A percentile compares a stretch with the other conserved stretches of the same genome.
Evolutionary conservation across 2,329 filamentous ascomycete species (phyloP).

Genomic region (Ceratocystis alfenasii): DNA sequence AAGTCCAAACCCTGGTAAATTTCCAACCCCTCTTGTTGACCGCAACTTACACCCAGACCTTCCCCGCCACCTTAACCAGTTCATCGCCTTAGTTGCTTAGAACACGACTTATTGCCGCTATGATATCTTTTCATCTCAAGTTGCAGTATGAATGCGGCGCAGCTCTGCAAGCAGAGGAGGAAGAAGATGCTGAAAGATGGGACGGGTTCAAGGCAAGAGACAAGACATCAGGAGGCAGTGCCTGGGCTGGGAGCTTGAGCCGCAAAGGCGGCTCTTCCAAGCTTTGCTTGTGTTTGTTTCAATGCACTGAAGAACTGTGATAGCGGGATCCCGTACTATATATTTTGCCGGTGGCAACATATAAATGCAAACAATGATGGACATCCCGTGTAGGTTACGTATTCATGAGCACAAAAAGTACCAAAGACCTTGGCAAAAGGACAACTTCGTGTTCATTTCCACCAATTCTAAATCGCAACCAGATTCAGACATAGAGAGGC

Average conservation of each 20-base stretch:
- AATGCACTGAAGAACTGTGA: background rate
- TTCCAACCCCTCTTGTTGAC: background rate
- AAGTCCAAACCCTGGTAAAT: background rate
- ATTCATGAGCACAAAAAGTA: background rate
- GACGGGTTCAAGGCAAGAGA: background rate
- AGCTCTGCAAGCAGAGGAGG: background rate
- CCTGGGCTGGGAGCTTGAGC: background rate
- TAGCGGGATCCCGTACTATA: no score
- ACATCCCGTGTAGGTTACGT: background rate
- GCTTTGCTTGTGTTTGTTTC: background rate
- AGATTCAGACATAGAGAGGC: background rate
- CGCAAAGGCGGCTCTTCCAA: background rate
- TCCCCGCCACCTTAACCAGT: background rate
- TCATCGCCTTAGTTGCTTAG: background rate
- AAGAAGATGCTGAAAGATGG: background rate
- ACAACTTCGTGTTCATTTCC: background rate
- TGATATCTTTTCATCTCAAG: conserved; percentile 14
- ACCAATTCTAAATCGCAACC: background rate
- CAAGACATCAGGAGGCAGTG: background rate
- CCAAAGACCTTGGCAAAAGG: background rate
- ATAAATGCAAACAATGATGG: no score
- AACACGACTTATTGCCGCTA: background rate
- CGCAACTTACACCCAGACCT: conserved; percentile 12
- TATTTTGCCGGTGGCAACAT: no score
- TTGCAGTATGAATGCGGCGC: background rate